Base-by-base conservation (phyloP, 805 yeast genomes). In the Yamadazyma laniorum region DNA sequence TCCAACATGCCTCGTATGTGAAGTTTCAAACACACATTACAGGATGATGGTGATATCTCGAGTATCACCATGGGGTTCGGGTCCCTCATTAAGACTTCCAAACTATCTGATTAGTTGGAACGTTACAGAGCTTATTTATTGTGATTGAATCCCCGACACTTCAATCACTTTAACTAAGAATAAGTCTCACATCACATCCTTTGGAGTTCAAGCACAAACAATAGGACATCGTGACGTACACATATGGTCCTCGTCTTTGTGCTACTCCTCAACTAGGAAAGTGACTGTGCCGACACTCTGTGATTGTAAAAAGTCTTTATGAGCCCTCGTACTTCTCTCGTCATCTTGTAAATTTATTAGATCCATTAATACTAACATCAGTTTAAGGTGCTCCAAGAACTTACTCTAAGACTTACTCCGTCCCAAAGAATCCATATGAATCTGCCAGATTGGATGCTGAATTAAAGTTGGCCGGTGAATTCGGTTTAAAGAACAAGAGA, bases 401-500 rank as follows among this genome's bases (percentile, higher is more conserved):
- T 70, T 85, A 91, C 85, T 91, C 99, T 63, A 93, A 93, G 89
- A 93, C 99, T 67, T 93, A 87, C 88, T 77, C 96, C 68, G 96
- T 91, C 70, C 99, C 99, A 80, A 89, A 87, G 84, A 88, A 95
- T 75, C 97, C 98, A 56, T 93, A 85, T 82, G 99, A 93, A 80
- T 86, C 95, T 59, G 95, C 97, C 74, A 96, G 99, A 84, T 83
- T 93, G 74, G 99, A 93, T 66, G 88, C 96, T 71, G 99, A 93
- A 79, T 86, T 93, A 74, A 91, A 93, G 79, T 86, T 93, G 70
- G 97, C 95, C 68, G 99, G 99, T 82, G 98, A 93, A 77, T 90
- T 77, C 85, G 99, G 99, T 83, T 85, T 93, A 72, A 91, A 89
- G 81, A 93, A 93, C 96, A 93, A 93, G 91, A 87, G 95, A 74